phyloP scores from a whole-genome alignment of 257 asterid species.

The Jaltomata sinuosa region DNA sequence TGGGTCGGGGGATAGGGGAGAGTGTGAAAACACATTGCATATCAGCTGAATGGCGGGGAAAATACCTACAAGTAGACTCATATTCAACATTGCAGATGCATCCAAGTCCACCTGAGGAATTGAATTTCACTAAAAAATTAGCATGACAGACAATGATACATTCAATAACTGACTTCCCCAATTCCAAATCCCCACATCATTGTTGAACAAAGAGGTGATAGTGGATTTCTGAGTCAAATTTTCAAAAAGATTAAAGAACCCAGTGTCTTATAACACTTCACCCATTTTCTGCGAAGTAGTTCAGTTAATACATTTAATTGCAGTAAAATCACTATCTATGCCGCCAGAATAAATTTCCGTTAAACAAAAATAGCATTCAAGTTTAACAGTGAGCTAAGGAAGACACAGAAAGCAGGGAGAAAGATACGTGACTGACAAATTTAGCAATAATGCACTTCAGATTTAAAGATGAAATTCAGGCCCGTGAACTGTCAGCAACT shows the following conservation, averaged over 20 bases:
- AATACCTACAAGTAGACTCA: slow-evolving; percentile 85
- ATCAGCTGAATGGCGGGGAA: slow-evolving; percentile 4
- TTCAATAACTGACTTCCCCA: not conserved
- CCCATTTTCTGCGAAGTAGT: not conserved
- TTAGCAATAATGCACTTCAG: not conserved
- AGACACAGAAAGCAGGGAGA: not conserved
- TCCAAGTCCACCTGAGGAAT: slow-evolving; percentile 69
- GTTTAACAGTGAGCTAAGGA: not conserved
- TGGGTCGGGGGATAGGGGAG: not conserved
- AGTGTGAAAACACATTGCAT: not conserved
- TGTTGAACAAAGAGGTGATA: not conserved
- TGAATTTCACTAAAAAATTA: not conserved
- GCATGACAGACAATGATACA: not conserved
- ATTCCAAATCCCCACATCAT: not conserved
- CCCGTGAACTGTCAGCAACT: not conserved
- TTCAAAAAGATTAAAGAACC: not conserved
- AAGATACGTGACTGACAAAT: not conserved
- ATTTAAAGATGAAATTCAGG: not conserved
- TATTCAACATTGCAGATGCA: slow-evolving; percentile 79
- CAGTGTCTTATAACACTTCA: not conserved
- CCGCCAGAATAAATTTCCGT: not conserved
- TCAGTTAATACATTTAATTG: not conserved
- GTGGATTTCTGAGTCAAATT: not conserved
- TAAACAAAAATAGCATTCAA: not conserved
- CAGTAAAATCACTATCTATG: not conserved